phyloP scores from a whole-genome alignment of 352 stramenopile genomes.

The Pythium rishiriense region DNA sequence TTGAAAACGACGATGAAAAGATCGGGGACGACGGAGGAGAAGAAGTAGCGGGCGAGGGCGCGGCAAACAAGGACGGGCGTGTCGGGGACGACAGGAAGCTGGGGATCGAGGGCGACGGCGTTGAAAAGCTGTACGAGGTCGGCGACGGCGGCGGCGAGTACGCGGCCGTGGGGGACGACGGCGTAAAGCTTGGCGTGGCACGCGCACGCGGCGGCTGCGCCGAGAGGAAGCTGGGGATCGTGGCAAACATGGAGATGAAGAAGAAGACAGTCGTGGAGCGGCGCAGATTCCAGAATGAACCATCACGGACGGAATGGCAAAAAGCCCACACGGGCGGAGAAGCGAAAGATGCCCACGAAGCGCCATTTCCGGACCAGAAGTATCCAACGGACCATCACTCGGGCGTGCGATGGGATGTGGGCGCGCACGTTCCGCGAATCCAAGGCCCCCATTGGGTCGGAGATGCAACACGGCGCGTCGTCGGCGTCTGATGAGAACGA shows the following conservation, averaged over 20 bases:
- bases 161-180: conserved; percentile 1
- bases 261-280: neutral
- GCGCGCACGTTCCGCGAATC: conserved; percentile 9
- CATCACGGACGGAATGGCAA: neutral
- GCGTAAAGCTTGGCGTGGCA: neutral
- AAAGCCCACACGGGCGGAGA: neutral
- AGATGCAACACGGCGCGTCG: neutral
- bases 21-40: neutral
- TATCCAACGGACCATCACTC: conserved; percentile 14
- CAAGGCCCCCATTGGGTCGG: neutral
- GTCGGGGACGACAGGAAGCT: neutral
- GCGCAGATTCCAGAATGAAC: conserved; percentile 18
- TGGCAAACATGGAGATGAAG: conserved; percentile 13
- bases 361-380: conserved; percentile 15
- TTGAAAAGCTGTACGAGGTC: conserved; percentile 1
- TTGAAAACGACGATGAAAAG: conserved; percentile 1
- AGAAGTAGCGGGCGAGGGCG: too few species aligned
- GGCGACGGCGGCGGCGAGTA: conserved; percentile 11
- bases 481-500: neutral
- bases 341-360: conserved; percentile 8
- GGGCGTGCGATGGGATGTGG: neutral
- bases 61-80: neutral
- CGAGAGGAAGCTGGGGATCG: conserved; percentile 18
- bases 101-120: neutral
- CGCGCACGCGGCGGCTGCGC: conserved; percentile 6